phyloP scores from a whole-genome alignment of 495 filamentous ascomycete species.

The Elasticomyces elasticus region DNA sequence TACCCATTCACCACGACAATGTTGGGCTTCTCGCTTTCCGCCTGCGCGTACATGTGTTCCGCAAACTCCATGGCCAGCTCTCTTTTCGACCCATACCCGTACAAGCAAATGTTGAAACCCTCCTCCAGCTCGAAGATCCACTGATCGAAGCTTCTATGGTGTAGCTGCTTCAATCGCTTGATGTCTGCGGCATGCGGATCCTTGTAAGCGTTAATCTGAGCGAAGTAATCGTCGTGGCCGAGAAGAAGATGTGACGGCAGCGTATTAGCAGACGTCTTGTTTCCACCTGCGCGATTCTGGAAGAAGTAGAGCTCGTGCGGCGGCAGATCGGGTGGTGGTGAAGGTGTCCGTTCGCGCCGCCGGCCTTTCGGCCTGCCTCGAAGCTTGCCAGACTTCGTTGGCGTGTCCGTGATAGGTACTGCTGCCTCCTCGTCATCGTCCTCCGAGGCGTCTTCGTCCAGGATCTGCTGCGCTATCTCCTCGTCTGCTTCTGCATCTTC shows the following conservation, averaged over 20 bases:
- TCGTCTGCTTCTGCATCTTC: constrained; percentile 69
- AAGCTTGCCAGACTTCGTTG: constrained; percentile 33
- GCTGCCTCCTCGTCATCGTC: constrained; percentile 32
- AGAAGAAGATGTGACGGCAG: constrained; percentile 62
- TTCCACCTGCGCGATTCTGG: constrained; percentile 70
- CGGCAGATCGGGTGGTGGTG: constrained; percentile 68
- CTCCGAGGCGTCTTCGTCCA: constrained; percentile 33
- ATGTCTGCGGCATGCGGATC: constrained; percentile 67
- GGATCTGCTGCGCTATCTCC: constrained; percentile 62
- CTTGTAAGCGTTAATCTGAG: constrained; percentile 51
- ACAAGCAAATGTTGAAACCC: constrained; percentile 83
- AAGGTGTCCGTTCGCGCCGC: constrained; percentile 61
- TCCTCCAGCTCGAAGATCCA: constrained; percentile 88
- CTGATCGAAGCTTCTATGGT: constrained; percentile 73
- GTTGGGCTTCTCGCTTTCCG: constrained; percentile 33
- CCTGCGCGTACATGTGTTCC: constrained; percentile 48
- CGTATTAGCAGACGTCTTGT: constrained; percentile 79
- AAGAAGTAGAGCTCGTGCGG: constrained; percentile 88
- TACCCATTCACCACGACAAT: constrained; percentile 90
- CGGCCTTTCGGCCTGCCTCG: constrained; percentile 50
- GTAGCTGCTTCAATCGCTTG: constrained; percentile 60
- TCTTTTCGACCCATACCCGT: constrained; percentile 85
- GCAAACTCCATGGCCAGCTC: constrained; percentile 68
- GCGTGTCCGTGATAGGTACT: constrained; percentile 32
- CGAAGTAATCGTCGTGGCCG: constrained; percentile 85